Conservation (phyloP, 179 eudicot genomes). For the Actinidia chinensis region DNA sequence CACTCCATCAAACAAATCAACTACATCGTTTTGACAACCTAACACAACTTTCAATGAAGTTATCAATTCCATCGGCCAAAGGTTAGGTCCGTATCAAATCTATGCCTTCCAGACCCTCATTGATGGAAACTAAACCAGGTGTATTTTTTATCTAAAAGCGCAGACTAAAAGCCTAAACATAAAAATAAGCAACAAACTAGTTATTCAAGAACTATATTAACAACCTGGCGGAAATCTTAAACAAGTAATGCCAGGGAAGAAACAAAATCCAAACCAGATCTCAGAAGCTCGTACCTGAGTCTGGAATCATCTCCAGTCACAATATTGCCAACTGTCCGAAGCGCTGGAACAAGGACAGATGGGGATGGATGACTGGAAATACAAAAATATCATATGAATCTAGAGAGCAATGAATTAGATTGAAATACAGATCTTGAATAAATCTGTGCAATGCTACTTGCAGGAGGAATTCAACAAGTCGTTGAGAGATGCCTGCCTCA, state of each 20-base stretch:
- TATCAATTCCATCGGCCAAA: no score
- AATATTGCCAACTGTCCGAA: slow-evolving; percentile 84
- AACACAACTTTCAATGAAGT: no score
- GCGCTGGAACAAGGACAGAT: slow-evolving; percentile 80
- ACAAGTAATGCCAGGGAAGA: background rate
- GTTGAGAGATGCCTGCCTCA: slow-evolving; percentile 69
- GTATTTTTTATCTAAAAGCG: no score
- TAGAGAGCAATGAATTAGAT: background rate
- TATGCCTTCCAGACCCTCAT: no score
- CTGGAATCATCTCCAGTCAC: slow-evolving; percentile 86
- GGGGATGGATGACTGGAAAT: slow-evolving; percentile 71
- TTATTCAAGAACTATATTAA: no score
- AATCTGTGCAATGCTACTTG: slow-evolving; percentile 30
- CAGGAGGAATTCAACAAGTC: slow-evolving; percentile 83
- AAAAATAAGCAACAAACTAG: no score
- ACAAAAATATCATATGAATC: background rate
- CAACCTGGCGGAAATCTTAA: no score
- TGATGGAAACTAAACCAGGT: no score
- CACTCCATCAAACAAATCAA: no score
- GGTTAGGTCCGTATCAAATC: no score
- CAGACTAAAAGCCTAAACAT: no score
- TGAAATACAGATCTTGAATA: background rate
- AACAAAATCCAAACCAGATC: background rate
- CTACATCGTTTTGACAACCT: no score
- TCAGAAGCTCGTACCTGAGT: slow-evolving; percentile 62